phyloP scores from a whole-genome alignment of 495 filamentous ascomycete species.

The Podospora conica region DNA sequence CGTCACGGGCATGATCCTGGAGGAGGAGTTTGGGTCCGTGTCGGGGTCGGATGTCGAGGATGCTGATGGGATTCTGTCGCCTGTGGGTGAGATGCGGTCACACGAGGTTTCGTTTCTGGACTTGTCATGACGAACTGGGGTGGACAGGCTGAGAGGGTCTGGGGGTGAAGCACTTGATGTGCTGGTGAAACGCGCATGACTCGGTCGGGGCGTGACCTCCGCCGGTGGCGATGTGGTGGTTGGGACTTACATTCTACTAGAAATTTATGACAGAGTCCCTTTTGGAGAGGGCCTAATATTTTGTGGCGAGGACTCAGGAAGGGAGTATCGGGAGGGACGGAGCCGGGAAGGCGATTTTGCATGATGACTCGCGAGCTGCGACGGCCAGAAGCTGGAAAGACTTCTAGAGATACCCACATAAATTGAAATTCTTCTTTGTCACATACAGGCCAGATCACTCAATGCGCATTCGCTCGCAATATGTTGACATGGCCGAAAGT shows the following conservation, averaged over 20 bases:
- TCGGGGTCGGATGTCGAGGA: constrained; percentile 14
- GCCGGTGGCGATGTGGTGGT: background rate
- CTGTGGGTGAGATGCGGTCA: constrained; percentile 17
- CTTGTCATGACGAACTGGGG: constrained; percentile 17
- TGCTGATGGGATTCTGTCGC: constrained; percentile 14
- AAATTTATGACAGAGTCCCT: background rate
- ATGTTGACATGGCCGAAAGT: background rate
- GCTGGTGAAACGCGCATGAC: background rate
- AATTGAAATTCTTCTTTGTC: background rate
- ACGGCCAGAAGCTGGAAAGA: background rate
- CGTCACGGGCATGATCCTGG: constrained; percentile 8
- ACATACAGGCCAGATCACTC: background rate
- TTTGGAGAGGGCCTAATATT: background rate
- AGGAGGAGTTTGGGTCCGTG: constrained; percentile 13
- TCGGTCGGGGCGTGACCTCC: background rate
- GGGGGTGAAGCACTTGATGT: background rate
- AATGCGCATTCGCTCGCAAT: background rate
- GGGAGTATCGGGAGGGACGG: background rate
- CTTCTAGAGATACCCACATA: background rate
- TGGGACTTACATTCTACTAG: background rate
- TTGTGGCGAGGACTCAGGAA: background rate
- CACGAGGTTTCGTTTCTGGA: constrained; percentile 25
- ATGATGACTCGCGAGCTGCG: background rate
- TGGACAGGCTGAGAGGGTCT: too few relatives aligned
- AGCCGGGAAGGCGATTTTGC: background rate